Percentiles rank a stretch among this genome's conserved stretches.
phyloP scores from a whole-genome alignment of 805 yeast species.

The Yarrowia osloensis region DNA sequence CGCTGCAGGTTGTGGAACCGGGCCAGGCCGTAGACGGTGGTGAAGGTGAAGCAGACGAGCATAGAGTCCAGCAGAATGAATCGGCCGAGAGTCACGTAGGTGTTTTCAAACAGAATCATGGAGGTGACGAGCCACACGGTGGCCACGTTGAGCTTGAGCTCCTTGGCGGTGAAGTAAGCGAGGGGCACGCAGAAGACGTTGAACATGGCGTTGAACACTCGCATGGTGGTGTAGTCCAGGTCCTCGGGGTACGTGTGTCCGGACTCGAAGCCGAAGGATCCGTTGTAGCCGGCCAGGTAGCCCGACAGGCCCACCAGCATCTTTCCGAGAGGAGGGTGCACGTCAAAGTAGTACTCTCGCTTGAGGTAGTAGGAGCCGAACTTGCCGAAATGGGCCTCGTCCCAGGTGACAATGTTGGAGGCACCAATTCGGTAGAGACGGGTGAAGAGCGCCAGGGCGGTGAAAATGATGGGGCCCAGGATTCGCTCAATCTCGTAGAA shows the following conservation, averaged over 20 bases:
- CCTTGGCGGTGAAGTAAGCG: slow-evolving; percentile 78
- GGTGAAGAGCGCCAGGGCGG: slow-evolving; percentile 59
- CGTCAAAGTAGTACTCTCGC: slow-evolving; percentile 92
- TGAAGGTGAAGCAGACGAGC: slow-evolving; percentile 81
- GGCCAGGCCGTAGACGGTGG: slow-evolving; percentile 73
- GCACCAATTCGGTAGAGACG: slow-evolving; percentile 66
- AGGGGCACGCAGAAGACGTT: slow-evolving; percentile 84
- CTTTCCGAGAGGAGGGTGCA: slow-evolving; percentile 96
- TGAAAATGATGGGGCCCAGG: slow-evolving; percentile 36
- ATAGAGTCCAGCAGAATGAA: slow-evolving; percentile 91
- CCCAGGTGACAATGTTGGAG: slow-evolving; percentile 83
- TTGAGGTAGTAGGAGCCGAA: slow-evolving; percentile 88
- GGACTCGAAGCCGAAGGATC: slow-evolving; percentile 85
- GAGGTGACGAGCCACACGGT: slow-evolving; percentile 77
- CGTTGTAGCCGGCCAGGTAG: slow-evolving; percentile 81
- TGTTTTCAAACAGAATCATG: slow-evolving; percentile 72
- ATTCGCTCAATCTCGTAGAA: slow-evolving; percentile 28
- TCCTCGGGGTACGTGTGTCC: slow-evolving; percentile 75
- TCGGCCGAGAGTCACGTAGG: slow-evolving; percentile 82
- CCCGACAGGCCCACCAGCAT: slow-evolving; percentile 89
- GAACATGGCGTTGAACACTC: slow-evolving; percentile 82
- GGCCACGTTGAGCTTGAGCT: slow-evolving; percentile 67
- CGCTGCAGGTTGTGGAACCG: slow-evolving; percentile 64
- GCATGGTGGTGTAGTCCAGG: slow-evolving; percentile 76
- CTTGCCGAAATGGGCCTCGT: slow-evolving; percentile 96